These are phyloP conservation scores for Lepidium africanum DNA, from an alignment of 345 rosid genomes.

Conservation along the genomic window DNA sequence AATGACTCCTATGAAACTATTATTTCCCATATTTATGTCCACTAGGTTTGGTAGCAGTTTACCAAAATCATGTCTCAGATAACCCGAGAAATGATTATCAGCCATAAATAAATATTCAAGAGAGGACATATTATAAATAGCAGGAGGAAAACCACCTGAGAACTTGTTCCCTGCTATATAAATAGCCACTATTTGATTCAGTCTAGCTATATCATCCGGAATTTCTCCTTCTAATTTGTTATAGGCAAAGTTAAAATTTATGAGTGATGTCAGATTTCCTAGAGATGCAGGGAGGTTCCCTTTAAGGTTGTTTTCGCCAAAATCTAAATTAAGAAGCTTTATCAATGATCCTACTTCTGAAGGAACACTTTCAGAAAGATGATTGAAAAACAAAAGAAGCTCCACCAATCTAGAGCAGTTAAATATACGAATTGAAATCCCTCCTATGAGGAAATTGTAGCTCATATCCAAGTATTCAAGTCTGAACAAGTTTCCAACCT, in stretches of 20 bases:
- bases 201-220: not conserved
- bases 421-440: not conserved
- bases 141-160: not conserved
- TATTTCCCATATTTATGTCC: not conserved
- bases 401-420: not conserved
- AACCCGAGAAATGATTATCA: not conserved
- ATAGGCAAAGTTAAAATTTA: accelerated
- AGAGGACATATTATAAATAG: not conserved
- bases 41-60: not conserved
- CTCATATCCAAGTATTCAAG: not conserved
- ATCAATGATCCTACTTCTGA: not conserved
- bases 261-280: not conserved
- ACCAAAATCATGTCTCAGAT: not conserved
- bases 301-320: not conserved
- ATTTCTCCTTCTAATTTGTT: not conserved
- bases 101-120: not conserved
- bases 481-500: not conserved
- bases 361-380: not conserved
- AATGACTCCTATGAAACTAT: not conserved
- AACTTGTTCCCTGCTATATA: accelerated
- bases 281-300: not conserved
- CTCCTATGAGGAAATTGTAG: not conserved
- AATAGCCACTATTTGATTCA: accelerated
- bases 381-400: not conserved
- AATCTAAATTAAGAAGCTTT: accelerated